phyloP scores from a whole-genome alignment of 257 asterid species.

The Solanum dulcamara region DNA sequence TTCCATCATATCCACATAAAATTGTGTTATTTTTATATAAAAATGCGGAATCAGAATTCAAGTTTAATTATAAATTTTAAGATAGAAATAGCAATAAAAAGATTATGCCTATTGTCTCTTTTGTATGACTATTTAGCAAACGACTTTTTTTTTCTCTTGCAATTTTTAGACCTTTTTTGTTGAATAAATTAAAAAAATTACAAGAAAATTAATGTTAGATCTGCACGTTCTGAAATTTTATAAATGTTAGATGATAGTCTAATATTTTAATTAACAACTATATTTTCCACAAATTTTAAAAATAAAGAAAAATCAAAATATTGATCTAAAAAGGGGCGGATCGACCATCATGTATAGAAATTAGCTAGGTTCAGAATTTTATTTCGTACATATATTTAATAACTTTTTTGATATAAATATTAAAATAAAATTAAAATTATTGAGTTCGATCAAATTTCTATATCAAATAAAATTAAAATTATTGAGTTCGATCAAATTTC shows the following conservation, averaged over 20 bases:
- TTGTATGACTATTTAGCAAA: neutral
- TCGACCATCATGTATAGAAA: neutral
- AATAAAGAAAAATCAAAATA: neutral
- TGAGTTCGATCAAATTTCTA: neutral
- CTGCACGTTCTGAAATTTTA: too few relatives aligned
- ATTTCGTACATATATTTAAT: neutral
- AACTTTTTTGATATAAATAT: neutral
- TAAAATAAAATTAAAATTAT: neutral
- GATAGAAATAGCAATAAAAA: neutral
- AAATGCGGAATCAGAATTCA: neutral
- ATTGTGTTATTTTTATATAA: neutral
- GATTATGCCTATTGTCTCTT: rapidly evolving
- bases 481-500: neutral
- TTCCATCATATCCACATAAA: neutral
- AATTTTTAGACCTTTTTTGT: neutral
- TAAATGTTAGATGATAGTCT: neutral
- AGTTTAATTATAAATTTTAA: neutral
- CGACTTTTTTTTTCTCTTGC: neutral
- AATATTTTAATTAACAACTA: neutral
- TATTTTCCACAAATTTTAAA: neutral
- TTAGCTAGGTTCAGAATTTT: neutral
- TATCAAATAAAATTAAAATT: too few relatives aligned
- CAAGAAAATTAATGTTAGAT: neutral
- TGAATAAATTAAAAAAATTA: neutral
- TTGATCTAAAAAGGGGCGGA: neutral